Base-by-base conservation (phyloP, 2,329 filamentous ascomycete genomes). In the Trichoderma atroviride region DNA sequence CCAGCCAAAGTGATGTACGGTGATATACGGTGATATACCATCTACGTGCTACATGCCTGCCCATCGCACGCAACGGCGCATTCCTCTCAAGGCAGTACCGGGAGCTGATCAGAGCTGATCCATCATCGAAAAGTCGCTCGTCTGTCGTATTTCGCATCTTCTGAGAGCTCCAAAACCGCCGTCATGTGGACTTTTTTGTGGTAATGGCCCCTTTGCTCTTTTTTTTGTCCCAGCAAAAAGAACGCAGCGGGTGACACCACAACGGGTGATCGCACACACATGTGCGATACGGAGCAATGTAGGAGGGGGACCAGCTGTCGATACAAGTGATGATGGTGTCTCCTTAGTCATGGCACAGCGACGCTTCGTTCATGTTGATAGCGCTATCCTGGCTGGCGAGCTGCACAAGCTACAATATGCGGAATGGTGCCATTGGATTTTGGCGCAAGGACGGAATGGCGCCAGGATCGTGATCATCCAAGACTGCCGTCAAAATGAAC, bases 141-240 rank as follows among this genome's bases (percentile, higher is more conserved):
- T 40, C 37, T 35, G 43, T 55, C 61, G 56, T 55, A 43, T 56
- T 56, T 33, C 53, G 29, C 29, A 56, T 37, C 60, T 22, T 50
- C 40, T 64, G 27, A 60, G 55, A 33, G 33, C 56, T 33, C 56
- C 47, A 62, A 50, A 19, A 59, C 63, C 35, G 63, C 47, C 63
- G 69, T 70, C 69, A 70, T 70, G 68, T 70, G 68, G 31, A 56
- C 31, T 66, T 56, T 53, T n/a, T 59, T 31, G 14, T 24, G 40
- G 19, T 43, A 19, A 43, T 43, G 19, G 40, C 13, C 43, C 24
- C 19, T 16, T 22, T n/a, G 13, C 13, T 27, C 14, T 35, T 35
- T 35, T 35, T 35, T 35, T 11, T 62, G 24, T 62, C 16, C 27
- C 24, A 40, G 24, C 47, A 35, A 55, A 59, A 50, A 43, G 19